Base-by-base conservation (phyloP, 2,329 filamentous ascomycete genomes). In the Cadophora sp. region DNA sequence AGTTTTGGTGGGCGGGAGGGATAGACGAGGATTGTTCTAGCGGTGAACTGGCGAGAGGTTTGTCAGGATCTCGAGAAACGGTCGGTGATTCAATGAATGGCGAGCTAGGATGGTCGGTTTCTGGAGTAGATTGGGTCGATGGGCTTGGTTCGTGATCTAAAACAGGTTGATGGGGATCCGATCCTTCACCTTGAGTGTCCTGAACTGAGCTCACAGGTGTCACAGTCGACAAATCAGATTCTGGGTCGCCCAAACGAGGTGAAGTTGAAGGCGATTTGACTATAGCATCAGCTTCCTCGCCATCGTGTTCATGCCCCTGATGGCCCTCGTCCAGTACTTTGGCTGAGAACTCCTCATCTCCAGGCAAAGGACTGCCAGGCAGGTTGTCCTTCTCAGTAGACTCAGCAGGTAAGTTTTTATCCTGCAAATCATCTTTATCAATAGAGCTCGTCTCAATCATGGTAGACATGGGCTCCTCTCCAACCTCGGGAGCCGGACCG, bases 41-140 rank as follows among this genome's bases (percentile, higher is more conserved):
- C 14, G 36, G 33, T 3, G 30, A 30, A 7, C 24, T 45, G 41
- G 41, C 18, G 27, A 3, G 4, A 16, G 6, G 53, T 8, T 58
- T 33, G 11, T 36, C 43, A 27, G 41, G 18, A 48, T n/a, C 51
- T 24, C 24, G 51, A 41, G 24, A 20, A 18, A 39, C 36, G 41
- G 8, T 50, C 11, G 30, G 51, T 27, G 24, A 58, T 58, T 47
- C 51, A 13, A 58, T 24, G 51, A 64, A 64, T 13, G 62, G 62
- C 3, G 62, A 58, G 41, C 62, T 64, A 9, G 51, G 41, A n/a
- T 30, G 20, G 0, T 22, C 48, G 14, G 13, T 6, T 43, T 55
- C 36, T 18, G 20, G 51, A 24, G 62, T 24, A 22, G 22, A n/a
- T 36, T 11, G 41, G 1, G 39, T 20, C 8, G 41, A 14, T 14